These are phyloP conservation scores for Erythrophleum ivorense DNA, from an alignment of 331 rosid species.

Conservation along the genomic window DNA sequence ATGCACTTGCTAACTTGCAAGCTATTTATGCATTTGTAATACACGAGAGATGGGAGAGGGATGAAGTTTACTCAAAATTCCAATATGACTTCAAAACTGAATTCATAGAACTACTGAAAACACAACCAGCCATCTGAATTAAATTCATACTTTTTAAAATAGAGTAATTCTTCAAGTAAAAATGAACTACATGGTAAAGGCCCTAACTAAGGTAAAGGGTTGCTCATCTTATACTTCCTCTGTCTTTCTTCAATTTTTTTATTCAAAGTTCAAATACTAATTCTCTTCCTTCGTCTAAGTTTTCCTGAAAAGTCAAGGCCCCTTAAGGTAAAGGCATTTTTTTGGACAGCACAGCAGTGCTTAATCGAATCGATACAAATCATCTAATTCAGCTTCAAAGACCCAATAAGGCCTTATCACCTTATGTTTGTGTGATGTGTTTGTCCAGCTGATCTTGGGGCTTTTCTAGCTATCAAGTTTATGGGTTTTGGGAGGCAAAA, in stretches of 20 bases:
- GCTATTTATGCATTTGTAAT: neutral
- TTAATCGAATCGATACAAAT: neutral
- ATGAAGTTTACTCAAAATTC: neutral
- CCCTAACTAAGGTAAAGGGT: neutral
- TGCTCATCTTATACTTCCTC: neutral
- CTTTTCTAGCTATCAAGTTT: neutral
- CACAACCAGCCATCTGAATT: neutral
- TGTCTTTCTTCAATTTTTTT: neutral
- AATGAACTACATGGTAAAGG: neutral
- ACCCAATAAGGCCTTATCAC: neutral
- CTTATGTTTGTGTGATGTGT: neutral
- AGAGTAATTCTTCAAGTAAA: neutral
- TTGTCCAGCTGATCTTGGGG: neutral
- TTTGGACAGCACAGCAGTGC: neutral
- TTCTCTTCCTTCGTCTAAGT: too few species aligned
- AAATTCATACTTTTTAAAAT: constrained; percentile 3
- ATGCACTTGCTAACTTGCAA: neutral
- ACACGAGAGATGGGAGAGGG: neutral
- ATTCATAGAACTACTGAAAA: neutral
- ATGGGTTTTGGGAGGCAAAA: neutral
- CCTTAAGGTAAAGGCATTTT: neutral
- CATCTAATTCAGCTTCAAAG: neutral
- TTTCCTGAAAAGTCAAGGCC: too few species aligned
- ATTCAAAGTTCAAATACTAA: neutral
- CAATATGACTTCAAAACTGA: neutral